Percentiles rank a stretch among this genome's conserved stretches.
Conservation (phyloP, 2,329 filamentous ascomycete species). For the Ceratocystis ficicola region DNA sequence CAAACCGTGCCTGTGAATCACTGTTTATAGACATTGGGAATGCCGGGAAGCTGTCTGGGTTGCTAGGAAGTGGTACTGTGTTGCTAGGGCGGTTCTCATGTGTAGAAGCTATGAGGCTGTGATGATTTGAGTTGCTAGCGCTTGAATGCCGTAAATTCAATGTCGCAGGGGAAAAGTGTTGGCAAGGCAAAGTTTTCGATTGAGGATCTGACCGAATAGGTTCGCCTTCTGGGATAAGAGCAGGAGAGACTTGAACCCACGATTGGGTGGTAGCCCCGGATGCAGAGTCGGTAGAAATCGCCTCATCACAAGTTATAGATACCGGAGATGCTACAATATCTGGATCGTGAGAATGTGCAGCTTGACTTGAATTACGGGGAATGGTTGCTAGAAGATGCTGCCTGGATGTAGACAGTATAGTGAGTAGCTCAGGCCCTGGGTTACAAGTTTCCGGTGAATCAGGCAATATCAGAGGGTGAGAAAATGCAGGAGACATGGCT, state of each 20-base stretch:
- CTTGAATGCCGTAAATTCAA: not conserved
- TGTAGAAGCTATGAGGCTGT: conserved; percentile 2
- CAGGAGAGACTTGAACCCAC: conserved; percentile 9
- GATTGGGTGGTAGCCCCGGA: not conserved
- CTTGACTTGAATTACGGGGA: not conserved
- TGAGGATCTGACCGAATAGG: not conserved
- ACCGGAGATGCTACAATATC: not conserved
- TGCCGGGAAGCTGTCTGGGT: not conserved
- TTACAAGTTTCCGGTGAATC: not conserved
- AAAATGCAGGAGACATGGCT: not conserved
- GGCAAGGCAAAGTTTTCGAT: not conserved
- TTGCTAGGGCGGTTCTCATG: conserved; percentile 3
- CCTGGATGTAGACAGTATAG: not conserved
- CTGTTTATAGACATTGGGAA: not conserved
- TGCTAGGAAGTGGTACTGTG: not conserved
- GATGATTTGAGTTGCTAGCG: conserved; percentile 4
- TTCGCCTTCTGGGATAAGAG: conserved; percentile 8
- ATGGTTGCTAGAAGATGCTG: not conserved
- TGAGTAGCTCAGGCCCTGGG: conserved; percentile 1
- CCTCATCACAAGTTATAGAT: not conserved
- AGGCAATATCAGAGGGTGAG: not conserved
- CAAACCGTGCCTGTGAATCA: conserved; percentile 9
- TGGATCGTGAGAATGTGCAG: not conserved
- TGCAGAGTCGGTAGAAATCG: not conserved
- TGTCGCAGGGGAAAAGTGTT: not conserved